Base-by-base conservation (phyloP, 2,329 filamentous ascomycete genomes). In the Ascosphaera acerosa region DNA sequence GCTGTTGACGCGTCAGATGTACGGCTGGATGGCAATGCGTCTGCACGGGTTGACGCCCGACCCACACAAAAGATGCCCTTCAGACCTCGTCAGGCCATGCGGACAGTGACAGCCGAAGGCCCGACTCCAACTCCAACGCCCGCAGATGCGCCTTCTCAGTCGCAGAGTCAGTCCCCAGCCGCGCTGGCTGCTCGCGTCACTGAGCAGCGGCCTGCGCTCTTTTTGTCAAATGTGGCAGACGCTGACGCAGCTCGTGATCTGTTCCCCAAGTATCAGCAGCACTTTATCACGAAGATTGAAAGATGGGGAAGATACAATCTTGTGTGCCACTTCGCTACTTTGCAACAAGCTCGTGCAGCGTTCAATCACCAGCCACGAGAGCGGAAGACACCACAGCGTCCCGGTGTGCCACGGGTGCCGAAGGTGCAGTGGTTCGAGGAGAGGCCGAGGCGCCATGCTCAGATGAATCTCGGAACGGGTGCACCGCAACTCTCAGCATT, bases 361-460 rank as follows among this genome's bases (percentile, higher is more conserved):
- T 63, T 91, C 44, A 65, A 70, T 26, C 70, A 70, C 39, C 62
- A 89, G 35, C 66, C 78, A 4, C 63, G 71, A 10, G 77, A 87
- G 27, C 62, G 73, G 42, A 84, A 82, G 61, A 76, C 70, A 38
- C 64, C 67, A 39, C 64, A 64, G 25, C 63, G 50, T 33, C 48
- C 67, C 18, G 72, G 73, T 43, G 75, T 80, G 38, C 70, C 76
- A 38, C 74, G 72, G 38, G 76, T 75, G 53, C 77, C 80, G 10
- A 66, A 78, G 34, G 70, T 90, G 36, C 81, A 81, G 58, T 66
- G 81, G 44, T 91, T 81, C 55, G 68, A 76, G 45, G 71, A 75
- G 12, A 23, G 20, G 12, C 20, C 20, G 12, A 7, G 7, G 7
- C 20, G 20, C n/a, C n/a, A n/a, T n/a, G n/a, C n/a, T n/a, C n/a